A percentile compares a stretch with the other conserved stretches of the same genome.
These are phyloP conservation scores for Colletotrichum lindemuthianum DNA, from an alignment of 2,329 filamentous ascomycete genomes.

Conservation along the genomic window DNA sequence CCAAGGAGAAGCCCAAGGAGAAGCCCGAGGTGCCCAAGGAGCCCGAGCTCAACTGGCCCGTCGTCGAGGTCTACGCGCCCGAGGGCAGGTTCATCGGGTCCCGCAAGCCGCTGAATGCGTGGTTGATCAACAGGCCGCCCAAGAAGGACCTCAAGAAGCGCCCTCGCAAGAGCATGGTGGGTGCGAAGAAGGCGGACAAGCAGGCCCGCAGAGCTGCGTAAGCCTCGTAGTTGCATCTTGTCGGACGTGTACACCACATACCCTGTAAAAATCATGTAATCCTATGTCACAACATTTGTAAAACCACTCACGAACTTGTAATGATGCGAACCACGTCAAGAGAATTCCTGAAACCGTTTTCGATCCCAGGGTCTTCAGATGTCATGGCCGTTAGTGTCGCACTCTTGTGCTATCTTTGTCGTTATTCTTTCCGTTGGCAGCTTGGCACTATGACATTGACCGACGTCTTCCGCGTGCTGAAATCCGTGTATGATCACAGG, in stretches of 20 bases:
- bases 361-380: no score
- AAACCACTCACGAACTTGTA: not conserved
- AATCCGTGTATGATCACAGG: not conserved
- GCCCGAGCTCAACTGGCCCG: slow-evolving; percentile 62
- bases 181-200: slow-evolving; percentile 64
- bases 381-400: no score
- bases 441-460: slow-evolving; percentile 5
- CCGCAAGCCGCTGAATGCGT: slow-evolving; percentile 77
- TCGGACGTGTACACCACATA: slow-evolving; percentile 6
- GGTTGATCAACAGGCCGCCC: slow-evolving; percentile 68
- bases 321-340: no score
- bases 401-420: no score
- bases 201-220: slow-evolving; percentile 40
- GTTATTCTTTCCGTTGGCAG: no score
- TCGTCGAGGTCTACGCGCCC: slow-evolving; percentile 86
- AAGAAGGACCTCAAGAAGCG: slow-evolving; percentile 61
- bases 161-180: slow-evolving; percentile 77
- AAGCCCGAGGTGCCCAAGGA: slow-evolving; percentile 40
- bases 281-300: not conserved
- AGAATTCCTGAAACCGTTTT: no score
- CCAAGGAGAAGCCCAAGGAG: slow-evolving; percentile 1
- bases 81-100: slow-evolving; percentile 81
- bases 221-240: not conserved
- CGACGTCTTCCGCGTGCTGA: no score
- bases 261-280: slow-evolving; percentile 5